These are phyloP conservation scores for Elaphomyces granulatus DNA, from an alignment of 495 filamentous ascomycete species.

Conservation along the genomic window DNA sequence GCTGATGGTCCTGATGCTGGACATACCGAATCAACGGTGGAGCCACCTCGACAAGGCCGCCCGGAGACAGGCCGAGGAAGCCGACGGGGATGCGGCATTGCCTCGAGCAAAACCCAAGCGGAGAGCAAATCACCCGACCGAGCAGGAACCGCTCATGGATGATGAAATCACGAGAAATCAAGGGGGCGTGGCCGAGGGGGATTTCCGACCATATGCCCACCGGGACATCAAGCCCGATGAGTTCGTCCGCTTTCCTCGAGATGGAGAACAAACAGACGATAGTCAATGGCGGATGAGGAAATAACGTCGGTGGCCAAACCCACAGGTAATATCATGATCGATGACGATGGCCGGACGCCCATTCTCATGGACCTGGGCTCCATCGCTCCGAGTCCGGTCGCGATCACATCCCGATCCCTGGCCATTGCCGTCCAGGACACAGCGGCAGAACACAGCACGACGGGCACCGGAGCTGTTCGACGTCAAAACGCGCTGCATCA, in stretches of 20 bases:
- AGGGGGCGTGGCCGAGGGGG: constrained; percentile 55
- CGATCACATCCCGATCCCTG: constrained; percentile 85
- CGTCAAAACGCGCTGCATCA: constrained; percentile 79
- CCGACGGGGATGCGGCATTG: constrained; percentile 43
- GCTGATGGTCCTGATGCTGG: constrained; percentile 80
- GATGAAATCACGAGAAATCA: constrained; percentile 61
- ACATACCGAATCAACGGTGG: constrained; percentile 72
- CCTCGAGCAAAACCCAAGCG: constrained; percentile 39
- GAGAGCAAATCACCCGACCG: constrained; percentile 43
- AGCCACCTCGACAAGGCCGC: no score
- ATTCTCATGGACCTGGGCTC: constrained; percentile 99
- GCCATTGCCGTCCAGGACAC: constrained; percentile 86
- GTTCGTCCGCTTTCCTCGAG: no score
- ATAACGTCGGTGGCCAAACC: constrained; percentile 10
- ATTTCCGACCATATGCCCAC: constrained; percentile 75
- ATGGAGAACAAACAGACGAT: not conserved
- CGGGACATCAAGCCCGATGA: constrained; percentile 93
- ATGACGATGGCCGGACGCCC: constrained; percentile 68
- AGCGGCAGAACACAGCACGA: constrained; percentile 90
- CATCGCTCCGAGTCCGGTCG: constrained; percentile 70
- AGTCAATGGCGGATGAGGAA: not conserved
- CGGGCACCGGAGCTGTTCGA: constrained; percentile 96
- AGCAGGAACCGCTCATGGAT: constrained; percentile 71
- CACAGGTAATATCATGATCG: constrained; percentile 90
- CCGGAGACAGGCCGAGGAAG: constrained; percentile 42